Base-by-base conservation (phyloP, 441 rosid genomes). In the Erysimum cheiri region DNA sequence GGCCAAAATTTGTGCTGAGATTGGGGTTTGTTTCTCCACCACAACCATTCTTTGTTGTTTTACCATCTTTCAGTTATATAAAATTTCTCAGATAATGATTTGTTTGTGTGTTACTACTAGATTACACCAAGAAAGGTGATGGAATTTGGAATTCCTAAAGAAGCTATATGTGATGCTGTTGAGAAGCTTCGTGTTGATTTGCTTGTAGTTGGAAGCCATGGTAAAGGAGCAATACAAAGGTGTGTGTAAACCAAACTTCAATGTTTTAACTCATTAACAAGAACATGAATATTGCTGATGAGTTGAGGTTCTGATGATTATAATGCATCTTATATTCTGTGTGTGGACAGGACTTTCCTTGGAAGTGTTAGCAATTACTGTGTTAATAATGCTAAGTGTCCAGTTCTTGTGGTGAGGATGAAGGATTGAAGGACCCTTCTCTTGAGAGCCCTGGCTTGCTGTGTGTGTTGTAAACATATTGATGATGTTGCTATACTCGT, bases 191-290 rank as follows among this genome's bases (percentile, higher is more conserved):
- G 83, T 14, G 73, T 82, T 73, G 60, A 83, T 26, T 75, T 90
- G 50, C 96, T 81, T 49, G 33, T 87, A 1, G 31, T 93, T 54
- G 97, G 98, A 13, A 88, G 92, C 67, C 71, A 86, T 65, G 78
- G 89, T 43, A 84, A 86, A 59, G 89, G 97, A 59, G 62, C 84
- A 33, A 67, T 88, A 43, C 69, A 79, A 77, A 88, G 96, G 98
- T 92, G 58, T 92, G 58, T 41, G 86, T 65, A 13, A 14, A 60
- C 32, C 2, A 14, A 64, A 40, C 49, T 72, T 60, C 19, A 8
- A 8, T 8, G 33, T 53, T 33, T 26, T 47, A 43, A 57, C 36
- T 55, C 1, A 6, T 31, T 7, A 33, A 14, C 28, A 8, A 37
- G 1, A 55, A 7, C 33, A 8, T 35, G 13, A 3, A 13, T 12